phyloP scores from a whole-genome alignment of 805 yeast genomes.

The Cyberlindnera suaveolens region DNA sequence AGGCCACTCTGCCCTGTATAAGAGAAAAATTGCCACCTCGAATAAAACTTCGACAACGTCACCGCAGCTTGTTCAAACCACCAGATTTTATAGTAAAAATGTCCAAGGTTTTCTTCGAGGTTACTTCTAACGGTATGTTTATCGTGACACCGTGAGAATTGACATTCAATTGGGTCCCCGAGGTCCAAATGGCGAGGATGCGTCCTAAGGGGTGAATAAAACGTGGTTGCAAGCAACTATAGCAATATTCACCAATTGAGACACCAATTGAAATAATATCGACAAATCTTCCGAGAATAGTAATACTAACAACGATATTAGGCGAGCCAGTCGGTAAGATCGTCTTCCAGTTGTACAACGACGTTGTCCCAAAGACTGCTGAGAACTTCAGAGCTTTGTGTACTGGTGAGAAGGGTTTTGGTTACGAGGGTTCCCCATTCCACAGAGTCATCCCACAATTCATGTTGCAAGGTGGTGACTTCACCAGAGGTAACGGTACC shows the following conservation, averaged over 20 bases:
- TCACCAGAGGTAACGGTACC: conserved; percentile 90
- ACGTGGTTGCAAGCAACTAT: neutral
- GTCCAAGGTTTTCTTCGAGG: conserved; percentile 78
- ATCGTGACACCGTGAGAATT: neutral
- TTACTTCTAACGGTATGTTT: conserved; percentile 61
- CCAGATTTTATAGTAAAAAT: conserved; percentile 25
- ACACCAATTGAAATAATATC: too few relatives aligned
- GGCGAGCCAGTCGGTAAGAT: conserved; percentile 74
- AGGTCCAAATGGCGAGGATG: too few relatives aligned
- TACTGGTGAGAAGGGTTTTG: conserved; percentile 96
- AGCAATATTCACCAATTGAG: neutral
- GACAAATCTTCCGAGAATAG: neutral
- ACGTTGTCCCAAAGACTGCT: conserved; percentile 91
- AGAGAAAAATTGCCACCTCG: too few relatives aligned
- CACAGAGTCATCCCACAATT: conserved; percentile 97
- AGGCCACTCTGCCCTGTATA: too few relatives aligned
- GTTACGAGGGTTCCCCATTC: conserved; percentile 85
- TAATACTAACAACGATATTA: conserved; percentile 2
- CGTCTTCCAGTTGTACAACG: conserved; percentile 82
- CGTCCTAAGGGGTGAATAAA: neutral
- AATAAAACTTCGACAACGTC: too few relatives aligned
- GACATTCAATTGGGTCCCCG: too few relatives aligned
- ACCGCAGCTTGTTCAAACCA: too few relatives aligned
- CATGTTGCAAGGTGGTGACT: conserved; percentile 98
- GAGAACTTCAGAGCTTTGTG: conserved; percentile 93